A percentile compares a stretch with the other conserved stretches of the same genome.
Conservation (phyloP, 257 asterid species). For the Solanum gracilifrons region DNA sequence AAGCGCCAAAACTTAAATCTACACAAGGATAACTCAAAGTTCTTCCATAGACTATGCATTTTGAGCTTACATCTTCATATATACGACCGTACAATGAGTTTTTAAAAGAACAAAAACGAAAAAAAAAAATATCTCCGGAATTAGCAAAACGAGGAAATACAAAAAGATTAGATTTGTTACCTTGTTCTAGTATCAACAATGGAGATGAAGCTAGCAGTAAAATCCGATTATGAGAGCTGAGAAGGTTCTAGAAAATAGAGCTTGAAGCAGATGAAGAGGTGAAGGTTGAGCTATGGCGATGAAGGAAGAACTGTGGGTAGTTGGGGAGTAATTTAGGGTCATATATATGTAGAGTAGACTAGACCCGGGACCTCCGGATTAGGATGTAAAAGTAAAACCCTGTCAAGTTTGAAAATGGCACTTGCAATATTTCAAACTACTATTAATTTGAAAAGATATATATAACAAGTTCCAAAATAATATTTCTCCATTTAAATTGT, state of each 20-base stretch:
- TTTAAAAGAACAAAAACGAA: not conserved
- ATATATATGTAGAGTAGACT: not conserved
- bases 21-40: not conserved
- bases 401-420: not conserved
- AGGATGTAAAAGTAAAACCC: not conserved
- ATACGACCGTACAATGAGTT: not conserved
- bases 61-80: not conserved
- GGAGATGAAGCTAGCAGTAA: not conserved
- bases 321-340: not conserved
- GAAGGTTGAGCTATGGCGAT: not conserved
- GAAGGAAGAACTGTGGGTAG: not conserved
- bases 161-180: not conserved
- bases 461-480: not conserved
- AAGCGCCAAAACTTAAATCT: not conserved
- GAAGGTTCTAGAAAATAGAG: not conserved
- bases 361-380: not conserved
- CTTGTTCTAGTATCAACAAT: not conserved
- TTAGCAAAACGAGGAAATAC: not conserved
- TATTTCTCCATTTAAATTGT: accelerated
- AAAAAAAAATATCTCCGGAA: not conserved
- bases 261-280: not conserved
- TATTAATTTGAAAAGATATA: not conserved
- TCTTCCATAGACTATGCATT: not conserved
- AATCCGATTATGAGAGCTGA: not conserved
- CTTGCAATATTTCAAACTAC: not conserved